Evolutionary conservation across 805 yeast species (phyloP), one percentile per base, ranked within the genome.

Genomic region (Metschnikowia sp.): DNA sequence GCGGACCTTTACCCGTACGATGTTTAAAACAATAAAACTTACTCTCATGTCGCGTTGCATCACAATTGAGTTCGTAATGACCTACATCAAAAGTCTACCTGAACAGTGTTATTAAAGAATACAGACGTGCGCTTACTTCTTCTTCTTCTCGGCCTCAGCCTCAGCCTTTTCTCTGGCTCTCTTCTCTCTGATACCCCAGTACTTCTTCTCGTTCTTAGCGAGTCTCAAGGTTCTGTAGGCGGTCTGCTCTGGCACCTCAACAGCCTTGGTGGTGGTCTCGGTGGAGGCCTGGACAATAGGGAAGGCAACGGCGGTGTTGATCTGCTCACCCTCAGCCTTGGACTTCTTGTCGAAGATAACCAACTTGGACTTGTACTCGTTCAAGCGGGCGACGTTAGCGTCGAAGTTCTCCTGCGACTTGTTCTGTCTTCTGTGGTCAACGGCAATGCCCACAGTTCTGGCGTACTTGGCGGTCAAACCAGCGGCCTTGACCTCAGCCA

Each of bases 351-450:
- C 97, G 81, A 94, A 91, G 71, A 94, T 84, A 67, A 94, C 91
- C 76, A 94, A 83, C 79, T 92, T 91, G 69, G 96, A 79, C 79
- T 85, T 82, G 95, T 89, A 94, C 77, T 88, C 96, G 81, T 88
- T 79, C 76, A 94, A 86, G 84, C 99, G 89, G 75, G 83, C 88
- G 69, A 94, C 97, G 80, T 94, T 94, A 64, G 82, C 78, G 73
- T 92, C 94, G 66, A 90, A 88, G 70, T 87, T 90, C 82, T 91
- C 99, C 67, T 87, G 87, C 67, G 91, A 84, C 82, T 88, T 91
- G 96, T 94, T 94, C 75, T 86, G 92, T 81, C 99, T 91, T 84
- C 99, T 92, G 92, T 88, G 96, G 83, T 94, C 99, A 70, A 92
- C 98, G 66, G 99, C 89, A 69, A 94, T 88, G 77, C 99, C 99